These are phyloP conservation scores for Fusarium sp. DNA, from an alignment of 2,329 filamentous ascomycete genomes.

Conservation along the genomic window DNA sequence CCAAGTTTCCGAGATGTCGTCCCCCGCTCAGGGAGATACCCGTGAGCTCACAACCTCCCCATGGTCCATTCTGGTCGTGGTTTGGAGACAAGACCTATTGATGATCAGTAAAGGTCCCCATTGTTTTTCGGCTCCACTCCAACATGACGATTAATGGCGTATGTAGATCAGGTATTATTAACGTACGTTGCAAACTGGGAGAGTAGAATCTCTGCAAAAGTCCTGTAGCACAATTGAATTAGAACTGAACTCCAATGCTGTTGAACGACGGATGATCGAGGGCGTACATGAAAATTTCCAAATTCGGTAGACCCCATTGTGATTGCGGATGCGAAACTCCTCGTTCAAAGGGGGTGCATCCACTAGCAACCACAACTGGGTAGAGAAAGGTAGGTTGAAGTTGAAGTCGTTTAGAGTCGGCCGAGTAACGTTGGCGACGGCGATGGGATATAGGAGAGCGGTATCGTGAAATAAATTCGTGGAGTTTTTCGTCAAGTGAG, in stretches of 20 bases:
- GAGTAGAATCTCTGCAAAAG: constrained; percentile 85
- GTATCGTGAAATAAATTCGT: constrained; percentile 18
- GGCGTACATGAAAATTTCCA: constrained; percentile 68
- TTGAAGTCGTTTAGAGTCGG: constrained; percentile 20
- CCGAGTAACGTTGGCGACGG: constrained; percentile 14
- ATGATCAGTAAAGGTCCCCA: constrained; percentile 36
- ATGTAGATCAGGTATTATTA: constrained; percentile 11
- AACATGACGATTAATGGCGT: constrained; percentile 18
- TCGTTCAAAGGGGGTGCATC: constrained; percentile 43
- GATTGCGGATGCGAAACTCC: constrained; percentile 46
- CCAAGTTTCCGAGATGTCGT: constrained; percentile 82
- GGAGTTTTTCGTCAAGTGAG: constrained; percentile 22
- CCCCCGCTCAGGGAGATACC: constrained; percentile 79
- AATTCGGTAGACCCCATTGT: constrained; percentile 71
- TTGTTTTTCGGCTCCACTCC: constrained; percentile 36
- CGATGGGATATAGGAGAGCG: constrained; percentile 19
- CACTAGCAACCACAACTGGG: constrained; percentile 46
- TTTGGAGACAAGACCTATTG: constrained; percentile 64
- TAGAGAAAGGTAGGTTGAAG: neutral
- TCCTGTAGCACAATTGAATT: constrained; percentile 62
- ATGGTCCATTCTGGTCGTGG: constrained; percentile 68
- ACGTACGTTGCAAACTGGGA: constrained; percentile 87
- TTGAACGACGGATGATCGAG: constrained; percentile 12
- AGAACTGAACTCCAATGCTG: constrained; percentile 5
- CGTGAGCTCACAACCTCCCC: constrained; percentile 78